Evolutionary conservation across 2,329 filamentous ascomycete genomes (phyloP).

Genomic region (Penicillium hesseltinei): DNA sequence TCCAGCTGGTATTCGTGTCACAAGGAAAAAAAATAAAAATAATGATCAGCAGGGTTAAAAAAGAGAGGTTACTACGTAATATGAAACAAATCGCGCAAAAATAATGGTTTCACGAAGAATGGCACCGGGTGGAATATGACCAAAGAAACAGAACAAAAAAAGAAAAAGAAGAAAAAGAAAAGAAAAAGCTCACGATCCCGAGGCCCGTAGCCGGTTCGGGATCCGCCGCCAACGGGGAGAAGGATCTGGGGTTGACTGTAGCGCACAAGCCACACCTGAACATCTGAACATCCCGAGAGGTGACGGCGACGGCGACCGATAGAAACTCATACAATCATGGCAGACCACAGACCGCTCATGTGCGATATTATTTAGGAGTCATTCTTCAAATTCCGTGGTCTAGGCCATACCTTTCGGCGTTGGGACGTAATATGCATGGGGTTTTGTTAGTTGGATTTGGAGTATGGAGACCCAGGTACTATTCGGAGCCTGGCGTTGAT

Average conservation of each 20-base stretch:
- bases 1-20: conserved; percentile 15
- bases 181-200: conserved; percentile 12
- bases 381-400: background rate
- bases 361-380: background rate
- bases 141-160: background rate
- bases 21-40: conserved; percentile 2
- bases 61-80: conserved; percentile 7
- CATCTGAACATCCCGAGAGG: conserved; percentile 1
- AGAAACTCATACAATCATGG: background rate
- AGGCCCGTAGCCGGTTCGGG: conserved; percentile 24
- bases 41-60: conserved; percentile 14
- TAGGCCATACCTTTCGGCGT: background rate
- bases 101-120: conserved; percentile 7
- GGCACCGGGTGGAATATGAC: background rate
- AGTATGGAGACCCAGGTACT: conserved; percentile 7
- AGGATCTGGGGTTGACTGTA: conserved; percentile 23
- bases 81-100: conserved; percentile 23
- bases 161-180: background rate
- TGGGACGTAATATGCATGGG: conserved; percentile 7
- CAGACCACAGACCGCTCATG: conserved; percentile 2
- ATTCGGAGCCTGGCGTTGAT: conserved; percentile 10
- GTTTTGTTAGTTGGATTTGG: background rate
- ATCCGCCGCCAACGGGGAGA: conserved; percentile 26
- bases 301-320: conserved; percentile 4
- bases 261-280: background rate